Evolutionary conservation across 2,329 filamentous ascomycete genomes (phyloP), one percentile per base, ranked within the genome.

Genomic region (Xylaria hypoxylon): DNA sequence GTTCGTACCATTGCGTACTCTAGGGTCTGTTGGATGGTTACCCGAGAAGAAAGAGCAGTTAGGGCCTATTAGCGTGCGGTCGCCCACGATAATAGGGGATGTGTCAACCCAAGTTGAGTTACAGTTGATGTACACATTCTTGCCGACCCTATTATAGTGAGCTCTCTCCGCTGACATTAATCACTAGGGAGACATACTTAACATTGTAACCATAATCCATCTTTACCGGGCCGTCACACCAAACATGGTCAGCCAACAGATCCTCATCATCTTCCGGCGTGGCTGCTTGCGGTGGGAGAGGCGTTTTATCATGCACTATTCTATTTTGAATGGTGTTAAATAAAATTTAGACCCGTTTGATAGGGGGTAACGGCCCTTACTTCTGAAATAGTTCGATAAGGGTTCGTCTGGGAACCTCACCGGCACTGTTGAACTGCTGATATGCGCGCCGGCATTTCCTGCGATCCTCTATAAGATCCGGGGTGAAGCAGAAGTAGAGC

Each of bases 131-230:
- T 89, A 96, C 15, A 92, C 91, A 61, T 89, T 88, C 50, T 86
- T 80, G 19, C 92, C 93, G 7, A 94, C 77, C 63, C 84, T 85
- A 65, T 24, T 13, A 24, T 45, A 3, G 44, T 73, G 22, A 70
- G 68, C 57, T 50, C 31, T 52, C 10, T 58, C 26, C 22, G 45
- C 68, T 66, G 22, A 64, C 38, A 15, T 31, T 17, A 28, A 47
- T 31, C 5, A 10, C 26, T 15, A 64, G 60, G 38, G 24, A 42
- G 28, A 70, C 76, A 50, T 76, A 85, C 84, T 80, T 86, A 51
- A 95, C 82, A 68, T 96, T 94, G 73, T 85, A 89, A 3, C 93
- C 93, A 72, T 96, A 95, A 79, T 96, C 93, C 67, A 91, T 85
- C 51, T 84, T 86, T 59, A 96, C 82, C 0, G 92, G 92, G 0